A percentile compares a stretch with the other conserved stretches of the same genome.
phyloP scores from a whole-genome alignment of 768 basidiomycete genomes.

The Naganishia vaughanmartiniae region DNA sequence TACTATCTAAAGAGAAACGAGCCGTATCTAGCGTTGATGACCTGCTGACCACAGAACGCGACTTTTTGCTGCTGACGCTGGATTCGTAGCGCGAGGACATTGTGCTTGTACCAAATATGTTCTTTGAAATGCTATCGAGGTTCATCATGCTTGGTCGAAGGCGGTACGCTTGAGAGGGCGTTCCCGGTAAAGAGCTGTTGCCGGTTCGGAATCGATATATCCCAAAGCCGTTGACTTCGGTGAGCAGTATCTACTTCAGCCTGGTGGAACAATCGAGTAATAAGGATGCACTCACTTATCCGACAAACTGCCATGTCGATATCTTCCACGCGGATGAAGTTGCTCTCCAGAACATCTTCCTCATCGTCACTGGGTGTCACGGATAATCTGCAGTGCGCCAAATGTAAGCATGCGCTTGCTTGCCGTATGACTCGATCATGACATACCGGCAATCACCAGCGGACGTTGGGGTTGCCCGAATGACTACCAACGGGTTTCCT shows the following conservation, averaged over 20 bases:
- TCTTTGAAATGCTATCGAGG: slow-evolving; percentile 83
- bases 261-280: background rate
- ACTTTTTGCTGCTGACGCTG: slow-evolving; percentile 61
- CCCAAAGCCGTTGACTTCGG: slow-evolving; percentile 9
- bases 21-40: slow-evolving; percentile 59
- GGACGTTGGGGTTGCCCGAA: slow-evolving; percentile 76
- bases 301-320: slow-evolving; percentile 74
- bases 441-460: slow-evolving; percentile 72
- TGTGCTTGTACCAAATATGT: slow-evolving; percentile 67
- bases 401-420: background rate
- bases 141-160: slow-evolving; percentile 78
- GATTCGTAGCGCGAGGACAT: slow-evolving; percentile 35
- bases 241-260: background rate
- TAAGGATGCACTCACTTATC: slow-evolving; percentile 63
- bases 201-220: background rate
- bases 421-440: slow-evolving; percentile 34
- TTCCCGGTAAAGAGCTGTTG: slow-evolving; percentile 69
- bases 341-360: slow-evolving; percentile 69
- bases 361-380: slow-evolving; percentile 71
- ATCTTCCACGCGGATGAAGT: slow-evolving; percentile 72
- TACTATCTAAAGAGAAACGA: slow-evolving; percentile 31
- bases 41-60: slow-evolving; percentile 68
- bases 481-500: slow-evolving; percentile 71
- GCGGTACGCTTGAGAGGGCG: slow-evolving; percentile 74
- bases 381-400: slow-evolving; percentile 3